These are phyloP conservation scores for Leptoxyphium fumago DNA, from an alignment of 2,329 filamentous ascomycete genomes.

Conservation along the genomic window DNA sequence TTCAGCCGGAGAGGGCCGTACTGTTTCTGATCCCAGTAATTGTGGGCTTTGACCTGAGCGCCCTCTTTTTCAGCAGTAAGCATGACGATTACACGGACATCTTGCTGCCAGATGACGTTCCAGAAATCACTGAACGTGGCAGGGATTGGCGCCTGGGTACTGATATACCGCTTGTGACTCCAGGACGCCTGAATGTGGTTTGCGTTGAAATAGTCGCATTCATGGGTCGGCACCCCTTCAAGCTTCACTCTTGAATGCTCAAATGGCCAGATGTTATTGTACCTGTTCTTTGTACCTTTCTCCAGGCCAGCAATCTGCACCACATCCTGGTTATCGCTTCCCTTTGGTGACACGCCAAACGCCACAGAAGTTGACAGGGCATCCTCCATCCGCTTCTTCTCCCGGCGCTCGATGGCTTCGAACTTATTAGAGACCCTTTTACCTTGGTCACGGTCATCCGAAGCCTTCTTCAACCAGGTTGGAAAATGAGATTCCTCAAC, in stretches of 20 bases:
- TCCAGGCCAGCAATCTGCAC: slow-evolving; percentile 84
- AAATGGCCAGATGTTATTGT: slow-evolving; percentile 95
- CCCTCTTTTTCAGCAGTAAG: slow-evolving; percentile 88
- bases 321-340: background rate
- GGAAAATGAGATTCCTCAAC: slow-evolving; percentile 45
- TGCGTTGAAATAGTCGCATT: slow-evolving; percentile 91
- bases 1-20: slow-evolving; percentile 68
- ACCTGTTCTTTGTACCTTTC: slow-evolving; percentile 87
- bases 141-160: slow-evolving; percentile 83
- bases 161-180: slow-evolving; percentile 88
- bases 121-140: slow-evolving; percentile 94
- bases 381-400: slow-evolving; percentile 85
- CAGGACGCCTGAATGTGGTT: slow-evolving; percentile 67
- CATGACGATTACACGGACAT: slow-evolving; percentile 90
- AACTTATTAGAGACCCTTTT: slow-evolving; percentile 73
- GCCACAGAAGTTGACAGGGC: slow-evolving; percentile 49
- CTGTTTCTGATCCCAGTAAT: slow-evolving; percentile 71
- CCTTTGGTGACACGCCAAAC: slow-evolving; percentile 29
- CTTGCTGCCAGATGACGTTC: slow-evolving; percentile 94
- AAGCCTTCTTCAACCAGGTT: slow-evolving; percentile 59
- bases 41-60: slow-evolving; percentile 85
- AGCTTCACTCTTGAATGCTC: slow-evolving; percentile 83
- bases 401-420: slow-evolving; percentile 64
- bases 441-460: slow-evolving; percentile 54
- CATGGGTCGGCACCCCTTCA: slow-evolving; percentile 47